Conservation (phyloP, 1,139 yeast genomes). For the Blastobotrys capitulatus region DNA sequence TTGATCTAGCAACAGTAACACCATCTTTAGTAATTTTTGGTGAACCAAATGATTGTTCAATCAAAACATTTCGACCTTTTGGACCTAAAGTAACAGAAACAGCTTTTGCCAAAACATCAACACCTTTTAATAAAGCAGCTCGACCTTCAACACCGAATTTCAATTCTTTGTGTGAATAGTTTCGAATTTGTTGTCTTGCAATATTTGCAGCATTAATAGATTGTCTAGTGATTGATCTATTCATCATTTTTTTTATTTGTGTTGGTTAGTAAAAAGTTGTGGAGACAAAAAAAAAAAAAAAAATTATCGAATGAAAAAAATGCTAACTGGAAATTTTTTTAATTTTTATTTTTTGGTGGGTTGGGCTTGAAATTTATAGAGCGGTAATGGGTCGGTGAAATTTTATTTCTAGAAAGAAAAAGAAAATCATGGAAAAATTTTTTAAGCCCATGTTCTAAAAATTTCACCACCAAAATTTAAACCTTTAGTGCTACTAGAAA, state of each 20-base stretch:
- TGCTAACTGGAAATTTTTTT: no score
- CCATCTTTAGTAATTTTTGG: slow-evolving; percentile 99
- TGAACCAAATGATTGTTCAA: slow-evolving; percentile 94
- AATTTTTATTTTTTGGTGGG: slow-evolving; percentile 4
- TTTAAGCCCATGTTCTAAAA: no score
- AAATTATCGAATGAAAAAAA: slow-evolving; percentile 4
- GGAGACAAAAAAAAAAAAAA: slow-evolving; percentile 8
- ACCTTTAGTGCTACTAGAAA: no score
- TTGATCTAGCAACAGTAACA: slow-evolving; percentile 93
- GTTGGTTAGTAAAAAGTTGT: not conserved
- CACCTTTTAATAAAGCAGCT: slow-evolving; percentile 94
- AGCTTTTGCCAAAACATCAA: slow-evolving; percentile 93
- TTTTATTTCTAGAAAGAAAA: not conserved
- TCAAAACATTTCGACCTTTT: slow-evolving; percentile 95
- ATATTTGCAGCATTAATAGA: slow-evolving; percentile 20
- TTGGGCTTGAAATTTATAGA: not conserved
- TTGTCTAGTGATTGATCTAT: slow-evolving; percentile 25
- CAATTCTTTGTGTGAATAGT: slow-evolving; percentile 80
- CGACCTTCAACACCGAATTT: slow-evolving; percentile 99
- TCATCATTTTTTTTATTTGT: slow-evolving; percentile 18
- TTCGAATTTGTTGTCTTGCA: slow-evolving; percentile 24
- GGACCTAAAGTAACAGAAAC: slow-evolving; percentile 97
- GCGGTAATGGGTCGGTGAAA: not conserved
- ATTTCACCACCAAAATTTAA: no score
- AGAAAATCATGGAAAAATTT: slow-evolving; percentile 1